These are phyloP conservation scores for Neonothopanus nambi DNA, from an alignment of 1,284 basidiomycete genomes.

Conservation along the genomic window DNA sequence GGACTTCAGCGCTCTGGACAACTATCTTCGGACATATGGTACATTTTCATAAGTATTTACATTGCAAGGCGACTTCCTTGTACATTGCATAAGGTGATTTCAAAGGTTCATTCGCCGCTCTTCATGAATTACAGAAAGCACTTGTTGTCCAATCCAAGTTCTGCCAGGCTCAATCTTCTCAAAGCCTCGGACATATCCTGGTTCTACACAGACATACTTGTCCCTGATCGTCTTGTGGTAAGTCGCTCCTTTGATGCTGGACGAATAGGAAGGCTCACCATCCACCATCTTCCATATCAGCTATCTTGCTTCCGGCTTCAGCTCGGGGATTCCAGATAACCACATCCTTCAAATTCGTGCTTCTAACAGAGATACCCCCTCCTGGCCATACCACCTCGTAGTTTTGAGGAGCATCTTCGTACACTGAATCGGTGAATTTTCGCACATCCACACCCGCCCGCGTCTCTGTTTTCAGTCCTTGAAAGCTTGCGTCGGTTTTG, in stretches of 20 bases:
- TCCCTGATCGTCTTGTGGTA: slow-evolving; percentile 51
- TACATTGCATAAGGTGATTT: no score
- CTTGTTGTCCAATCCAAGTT: slow-evolving; percentile 77
- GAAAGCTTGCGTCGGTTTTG: slow-evolving; percentile 66
- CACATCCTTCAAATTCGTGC: slow-evolving; percentile 70
- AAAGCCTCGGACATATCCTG: slow-evolving; percentile 77
- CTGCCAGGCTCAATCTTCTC: slow-evolving; percentile 58
- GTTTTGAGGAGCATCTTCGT: slow-evolving; percentile 58
- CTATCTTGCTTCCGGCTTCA: slow-evolving; percentile 68
- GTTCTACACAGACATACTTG: slow-evolving; percentile 83
- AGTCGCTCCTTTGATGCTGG: slow-evolving; percentile 10
- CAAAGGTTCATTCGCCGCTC: slow-evolving; percentile 22
- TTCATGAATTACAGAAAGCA: slow-evolving; percentile 43
- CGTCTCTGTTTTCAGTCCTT: slow-evolving; percentile 62
- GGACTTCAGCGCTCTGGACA: no score
- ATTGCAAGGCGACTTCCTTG: no score
- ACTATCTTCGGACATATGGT: no score
- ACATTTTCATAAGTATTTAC: no score
- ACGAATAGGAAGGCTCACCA: slow-evolving; percentile 56
- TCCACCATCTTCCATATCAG: slow-evolving; percentile 83
- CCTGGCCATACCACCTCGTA: slow-evolving; percentile 64
- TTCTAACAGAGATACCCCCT: slow-evolving; percentile 57
- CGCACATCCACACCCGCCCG: slow-evolving; percentile 63
- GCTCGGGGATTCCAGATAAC: slow-evolving; percentile 87
- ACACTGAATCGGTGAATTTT: slow-evolving; percentile 71